Percentiles rank a stretch among this genome's conserved stretches.
These are phyloP conservation scores for Pythium folliculosum DNA, from an alignment of 352 stramenopile genomes.

Conservation along the genomic window DNA sequence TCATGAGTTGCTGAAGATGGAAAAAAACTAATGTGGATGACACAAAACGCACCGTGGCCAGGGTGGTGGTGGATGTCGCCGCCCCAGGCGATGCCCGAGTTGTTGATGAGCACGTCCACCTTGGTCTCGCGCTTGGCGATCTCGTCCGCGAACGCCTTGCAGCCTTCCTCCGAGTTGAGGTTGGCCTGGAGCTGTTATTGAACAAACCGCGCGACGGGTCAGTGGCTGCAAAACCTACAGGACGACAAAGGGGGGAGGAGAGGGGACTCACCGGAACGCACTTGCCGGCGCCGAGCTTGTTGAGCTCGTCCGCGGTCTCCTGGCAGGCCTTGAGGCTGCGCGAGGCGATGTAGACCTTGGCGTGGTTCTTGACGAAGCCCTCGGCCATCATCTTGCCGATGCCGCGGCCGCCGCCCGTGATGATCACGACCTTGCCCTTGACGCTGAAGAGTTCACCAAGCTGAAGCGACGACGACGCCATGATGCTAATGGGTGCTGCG, in stretches of 20 bases:
- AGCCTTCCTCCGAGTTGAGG: constrained; percentile 78
- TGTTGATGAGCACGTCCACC: constrained; percentile 95
- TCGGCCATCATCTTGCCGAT: constrained; percentile 97
- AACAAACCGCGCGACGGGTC: not conserved
- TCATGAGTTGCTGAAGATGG: not conserved
- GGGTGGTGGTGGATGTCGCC: constrained; percentile 43
- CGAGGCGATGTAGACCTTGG: constrained; percentile 93
- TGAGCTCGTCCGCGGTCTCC: constrained; percentile 66
- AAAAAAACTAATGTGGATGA: no score
- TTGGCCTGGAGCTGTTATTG: constrained; percentile 61
- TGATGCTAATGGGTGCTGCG: not conserved
- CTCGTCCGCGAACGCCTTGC: constrained; percentile 73
- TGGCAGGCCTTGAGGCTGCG: constrained; percentile 83
- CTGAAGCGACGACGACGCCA: constrained; percentile 28
- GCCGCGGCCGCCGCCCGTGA: constrained; percentile 92
- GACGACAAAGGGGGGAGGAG: not conserved
- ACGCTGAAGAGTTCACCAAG: constrained; percentile 62
- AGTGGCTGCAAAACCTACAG: not conserved
- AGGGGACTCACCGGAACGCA: constrained; percentile 54
- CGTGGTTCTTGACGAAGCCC: constrained; percentile 90
- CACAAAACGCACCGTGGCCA: constrained; percentile 33
- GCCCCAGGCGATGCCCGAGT: constrained; percentile 80
- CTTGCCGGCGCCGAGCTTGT: constrained; percentile 49
- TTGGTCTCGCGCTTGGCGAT: constrained; percentile 71
- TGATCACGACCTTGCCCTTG: constrained; percentile 81